These are phyloP conservation scores for Eucalyptus decipiens DNA, from an alignment of 345 rosid genomes.

Conservation along the genomic window DNA sequence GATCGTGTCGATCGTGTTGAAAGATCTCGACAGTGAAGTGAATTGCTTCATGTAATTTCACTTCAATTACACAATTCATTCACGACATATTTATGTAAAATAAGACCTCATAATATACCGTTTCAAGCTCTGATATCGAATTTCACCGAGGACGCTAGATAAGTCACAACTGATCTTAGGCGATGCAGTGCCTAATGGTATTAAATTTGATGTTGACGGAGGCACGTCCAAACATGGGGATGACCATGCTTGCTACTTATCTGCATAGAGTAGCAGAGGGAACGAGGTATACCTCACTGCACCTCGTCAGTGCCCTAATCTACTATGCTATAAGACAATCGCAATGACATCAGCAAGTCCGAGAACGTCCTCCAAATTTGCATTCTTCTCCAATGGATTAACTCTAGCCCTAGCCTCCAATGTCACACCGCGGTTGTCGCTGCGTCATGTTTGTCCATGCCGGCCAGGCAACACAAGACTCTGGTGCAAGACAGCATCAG, in stretches of 20 bases:
- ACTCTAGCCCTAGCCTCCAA: not conserved
- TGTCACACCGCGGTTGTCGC: not conserved
- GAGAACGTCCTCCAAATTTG: not conserved
- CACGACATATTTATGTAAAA: not conserved
- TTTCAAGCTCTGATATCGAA: not conserved
- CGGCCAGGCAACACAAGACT: not conserved
- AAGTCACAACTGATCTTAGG: not conserved
- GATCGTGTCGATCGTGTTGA: not conserved
- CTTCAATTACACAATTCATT: not conserved
- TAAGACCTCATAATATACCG: not conserved
- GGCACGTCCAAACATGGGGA: not conserved
- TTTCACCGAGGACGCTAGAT: rapidly evolving
- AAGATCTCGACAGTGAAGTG: not conserved
- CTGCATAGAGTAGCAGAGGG: not conserved
- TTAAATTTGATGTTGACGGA: not conserved
- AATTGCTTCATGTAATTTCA: not conserved
- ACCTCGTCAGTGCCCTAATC: not conserved
- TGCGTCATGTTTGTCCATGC: not conserved
- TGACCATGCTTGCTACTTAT: not conserved
- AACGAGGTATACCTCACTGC: not conserved
- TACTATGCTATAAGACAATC: not conserved
- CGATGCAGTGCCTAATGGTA: not conserved
- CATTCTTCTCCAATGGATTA: not conserved
- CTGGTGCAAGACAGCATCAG: not conserved
- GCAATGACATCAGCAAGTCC: not conserved